Percentiles rank a stretch among this genome's conserved stretches.
phyloP scores from a whole-genome alignment of 371 early-diverging fungal species.

The Mucor mucedo region DNA sequence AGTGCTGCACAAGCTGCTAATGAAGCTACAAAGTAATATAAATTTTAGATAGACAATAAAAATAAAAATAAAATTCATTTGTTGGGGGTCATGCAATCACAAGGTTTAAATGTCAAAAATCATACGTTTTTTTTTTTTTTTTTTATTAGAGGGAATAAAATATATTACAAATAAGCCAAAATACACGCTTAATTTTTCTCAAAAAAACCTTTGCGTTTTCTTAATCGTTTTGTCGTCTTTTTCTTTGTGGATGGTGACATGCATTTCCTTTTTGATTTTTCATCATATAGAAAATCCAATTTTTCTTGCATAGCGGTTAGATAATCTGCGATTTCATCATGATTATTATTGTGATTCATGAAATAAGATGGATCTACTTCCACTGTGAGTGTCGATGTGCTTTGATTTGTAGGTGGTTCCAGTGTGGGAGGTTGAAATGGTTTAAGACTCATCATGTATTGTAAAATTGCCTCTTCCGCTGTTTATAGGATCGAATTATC shows the following conservation, averaged over 20 bases:
- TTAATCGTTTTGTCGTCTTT: constrained; percentile 21
- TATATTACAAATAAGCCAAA: neutral
- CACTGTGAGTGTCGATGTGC: constrained; percentile 28
- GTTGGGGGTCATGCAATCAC: constrained; percentile 1
- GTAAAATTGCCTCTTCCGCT: constrained; percentile 24
- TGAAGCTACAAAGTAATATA: neutral
- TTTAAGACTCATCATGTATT: constrained; percentile 25
- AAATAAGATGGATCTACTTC: constrained; percentile 33
- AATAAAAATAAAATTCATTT: neutral
- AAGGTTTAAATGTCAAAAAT: constrained; percentile 19
- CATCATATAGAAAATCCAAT: constrained; percentile 22
- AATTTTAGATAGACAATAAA: neutral
- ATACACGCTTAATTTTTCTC: constrained; percentile 24
- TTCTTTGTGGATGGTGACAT: neutral
- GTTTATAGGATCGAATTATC: neutral
- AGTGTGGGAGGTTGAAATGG: constrained; percentile 27
- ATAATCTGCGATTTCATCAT: constrained; percentile 35
- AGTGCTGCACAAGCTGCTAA: constrained; percentile 20
- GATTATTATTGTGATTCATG: constrained; percentile 27
- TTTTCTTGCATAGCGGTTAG: constrained; percentile 37
- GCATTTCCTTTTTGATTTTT: constrained; percentile 10
- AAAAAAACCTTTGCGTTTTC: constrained; percentile 30
- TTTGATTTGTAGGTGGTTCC: constrained; percentile 1
- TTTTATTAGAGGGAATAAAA: neutral
- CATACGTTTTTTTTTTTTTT: constrained; percentile 26